Base-by-base conservation (phyloP, 331 rosid species). In the Acacia concinna region DNA sequence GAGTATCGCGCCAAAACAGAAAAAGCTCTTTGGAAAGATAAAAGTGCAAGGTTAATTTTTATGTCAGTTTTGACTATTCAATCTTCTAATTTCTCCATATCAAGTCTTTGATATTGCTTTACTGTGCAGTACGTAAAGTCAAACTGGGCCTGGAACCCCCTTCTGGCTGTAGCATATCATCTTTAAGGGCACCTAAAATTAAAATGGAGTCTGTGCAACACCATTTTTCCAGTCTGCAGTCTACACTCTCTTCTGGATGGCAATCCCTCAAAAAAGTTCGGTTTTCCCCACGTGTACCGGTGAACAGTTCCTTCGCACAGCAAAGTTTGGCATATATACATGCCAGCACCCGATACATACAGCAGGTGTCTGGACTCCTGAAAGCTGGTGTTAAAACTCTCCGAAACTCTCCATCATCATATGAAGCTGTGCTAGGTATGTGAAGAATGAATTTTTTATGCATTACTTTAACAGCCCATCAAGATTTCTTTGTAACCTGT, bases 271-370 rank as follows among this genome's bases (percentile, higher is more conserved):
- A 87, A 77, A 93, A 44, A 68, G 40, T 93, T 76, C 91, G 78
- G 27, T 89, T 90, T 81, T 71, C 77, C 28, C 97, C 98, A 51
- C 92, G 87, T 23, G 12, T 90, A 81, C 97, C 97, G 31, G 92
- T 91, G 57, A 87, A 86, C 86, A 87, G 97, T 74, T 96, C 99
- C 54, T 68, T 96, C 47, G 86, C 94, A 32, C 92, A 84, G 44
- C 96, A 91, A 78, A 93, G 99, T 85, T 78, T 96, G 88, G 98
- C 97, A 11, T 96, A 96, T 78, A 88, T 93, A 85, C 95, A 93
- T 57, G 99, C 99, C 57, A 91, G 99, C 82, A 90, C 94, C 75
- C 91, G 86, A 66, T 96, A 96, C 71, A 81, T 96, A 76, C 93
- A 91, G 74, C 99, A 96, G 77, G 98, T 96, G 60, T 93, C 99